These are phyloP conservation scores for Colletotrichum sp. DNA, from an alignment of 2,329 filamentous ascomycete genomes.

Conservation along the genomic window DNA sequence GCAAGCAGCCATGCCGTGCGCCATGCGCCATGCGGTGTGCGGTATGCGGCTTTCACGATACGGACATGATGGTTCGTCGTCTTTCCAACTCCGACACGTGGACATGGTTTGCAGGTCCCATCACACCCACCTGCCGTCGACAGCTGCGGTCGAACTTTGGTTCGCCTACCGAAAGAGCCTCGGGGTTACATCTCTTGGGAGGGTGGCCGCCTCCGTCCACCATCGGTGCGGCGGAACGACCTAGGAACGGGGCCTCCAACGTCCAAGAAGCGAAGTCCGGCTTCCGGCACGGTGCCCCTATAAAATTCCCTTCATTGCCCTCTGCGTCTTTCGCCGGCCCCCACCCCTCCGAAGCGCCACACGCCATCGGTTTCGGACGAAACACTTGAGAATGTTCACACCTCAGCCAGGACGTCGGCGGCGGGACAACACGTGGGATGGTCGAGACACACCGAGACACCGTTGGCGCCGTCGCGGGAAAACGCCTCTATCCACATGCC, in stretches of 20 bases:
- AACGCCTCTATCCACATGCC: neutral
- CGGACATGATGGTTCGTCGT: neutral
- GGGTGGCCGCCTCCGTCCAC: neutral
- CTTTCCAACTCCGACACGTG: neutral
- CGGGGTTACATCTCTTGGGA: neutral
- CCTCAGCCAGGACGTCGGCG: neutral
- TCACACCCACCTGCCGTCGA: neutral
- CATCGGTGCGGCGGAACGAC: neutral
- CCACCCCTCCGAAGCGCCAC: neutral
- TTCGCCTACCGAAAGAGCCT: neutral
- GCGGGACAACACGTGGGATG: constrained; percentile 2
- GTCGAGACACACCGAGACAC: neutral
- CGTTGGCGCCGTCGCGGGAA: neutral
- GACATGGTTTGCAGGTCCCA: neutral
- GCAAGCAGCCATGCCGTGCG: neutral
- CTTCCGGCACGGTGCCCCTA: neutral
- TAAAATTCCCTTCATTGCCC: neutral
- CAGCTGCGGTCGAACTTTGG: neutral
- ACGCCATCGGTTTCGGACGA: neutral
- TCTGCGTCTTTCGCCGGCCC: neutral
- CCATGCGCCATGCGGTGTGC: neutral
- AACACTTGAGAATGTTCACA: neutral
- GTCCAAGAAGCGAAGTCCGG: neutral
- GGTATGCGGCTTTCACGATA: neutral
- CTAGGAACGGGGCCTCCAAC: neutral